These are phyloP conservation scores for Rhizopogon salebrosus DNA, from an alignment of 768 basidiomycete species.

Conservation along the genomic window DNA sequence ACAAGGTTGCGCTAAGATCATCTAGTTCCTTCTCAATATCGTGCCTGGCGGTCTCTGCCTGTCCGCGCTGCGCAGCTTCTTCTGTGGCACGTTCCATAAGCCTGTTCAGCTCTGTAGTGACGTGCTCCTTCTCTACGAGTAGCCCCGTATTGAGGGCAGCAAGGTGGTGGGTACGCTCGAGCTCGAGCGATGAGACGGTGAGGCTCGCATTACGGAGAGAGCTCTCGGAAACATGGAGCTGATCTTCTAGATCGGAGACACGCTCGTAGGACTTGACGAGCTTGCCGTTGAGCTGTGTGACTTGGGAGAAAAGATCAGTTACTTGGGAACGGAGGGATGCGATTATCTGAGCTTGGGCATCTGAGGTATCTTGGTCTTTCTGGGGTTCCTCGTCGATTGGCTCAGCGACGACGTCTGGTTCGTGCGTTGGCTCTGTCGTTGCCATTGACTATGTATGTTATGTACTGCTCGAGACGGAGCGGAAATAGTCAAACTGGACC, in stretches of 20 bases:
- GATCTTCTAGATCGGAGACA: constrained; percentile 89
- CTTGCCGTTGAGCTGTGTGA: constrained; percentile 86
- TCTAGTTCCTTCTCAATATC: constrained; percentile 94
- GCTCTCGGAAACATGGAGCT: constrained; percentile 63
- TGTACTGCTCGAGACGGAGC: neutral
- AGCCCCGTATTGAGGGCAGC: constrained; percentile 87
- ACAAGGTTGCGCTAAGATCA: constrained; percentile 86
- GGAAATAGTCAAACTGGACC: neutral
- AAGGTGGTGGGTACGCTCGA: constrained; percentile 82
- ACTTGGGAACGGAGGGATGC: constrained; percentile 75
- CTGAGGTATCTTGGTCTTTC: constrained; percentile 31
- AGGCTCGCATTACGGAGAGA: constrained; percentile 55
- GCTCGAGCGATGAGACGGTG: constrained; percentile 74
- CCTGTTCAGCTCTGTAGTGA: constrained; percentile 85
- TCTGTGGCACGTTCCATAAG: constrained; percentile 95
- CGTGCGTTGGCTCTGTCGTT: neutral
- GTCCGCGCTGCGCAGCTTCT: constrained; percentile 85
- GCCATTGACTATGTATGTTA: neutral
- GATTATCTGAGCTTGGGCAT: constrained; percentile 84
- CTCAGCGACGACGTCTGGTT: constrained; percentile 9
- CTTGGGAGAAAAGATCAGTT: constrained; percentile 84
- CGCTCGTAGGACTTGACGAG: constrained; percentile 90
- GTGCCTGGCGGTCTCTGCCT: constrained; percentile 77
- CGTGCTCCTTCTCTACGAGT: constrained; percentile 86
- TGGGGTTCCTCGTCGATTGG: constrained; percentile 1